Evolutionary conservation across 192 early-diverging fungal species (phyloP).

Genomic region (Kappamyces sp.): DNA sequence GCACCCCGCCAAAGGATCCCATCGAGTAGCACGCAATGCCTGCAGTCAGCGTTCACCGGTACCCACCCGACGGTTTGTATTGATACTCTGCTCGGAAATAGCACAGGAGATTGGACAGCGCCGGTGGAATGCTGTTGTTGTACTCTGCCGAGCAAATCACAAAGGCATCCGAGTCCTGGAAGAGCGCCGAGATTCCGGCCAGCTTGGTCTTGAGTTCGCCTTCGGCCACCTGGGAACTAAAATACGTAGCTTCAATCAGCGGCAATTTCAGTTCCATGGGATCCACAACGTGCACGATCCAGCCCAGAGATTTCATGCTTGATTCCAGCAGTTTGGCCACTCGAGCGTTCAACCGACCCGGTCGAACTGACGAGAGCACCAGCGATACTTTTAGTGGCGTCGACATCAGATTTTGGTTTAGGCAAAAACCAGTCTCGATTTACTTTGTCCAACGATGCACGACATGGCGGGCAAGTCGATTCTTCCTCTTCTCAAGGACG

Average conservation of each 20-base stretch:
- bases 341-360: constrained; percentile 4
- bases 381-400: constrained; percentile 1
- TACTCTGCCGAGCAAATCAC: constrained; percentile 30
- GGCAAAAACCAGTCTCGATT: too few relatives aligned
- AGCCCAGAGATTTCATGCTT: neutral
- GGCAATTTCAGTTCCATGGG: too few relatives aligned
- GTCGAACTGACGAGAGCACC: constrained; percentile 1
- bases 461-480: too few relatives aligned
- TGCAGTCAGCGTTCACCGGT: too few relatives aligned
- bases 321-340: neutral
- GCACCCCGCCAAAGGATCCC: constrained; percentile 26
- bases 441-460: too few relatives aligned
- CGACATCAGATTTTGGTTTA: too few relatives aligned
- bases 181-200: constrained; percentile 1
- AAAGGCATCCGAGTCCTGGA: constrained; percentile 26
- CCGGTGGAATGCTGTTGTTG: constrained; percentile 31
- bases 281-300: neutral
- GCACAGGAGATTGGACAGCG: constrained; percentile 28
- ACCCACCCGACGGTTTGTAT: constrained; percentile 16
- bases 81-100: constrained; percentile 29
- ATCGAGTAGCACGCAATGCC: constrained; percentile 28
- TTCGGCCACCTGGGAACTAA: too few relatives aligned
- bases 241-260: too few relatives aligned
- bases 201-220: constrained; percentile 14
- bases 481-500: too few relatives aligned